A percentile compares a stretch with the other conserved stretches of the same genome.
phyloP scores from a whole-genome alignment of 2,329 filamentous ascomycete species.

The Fusarium graminum region DNA sequence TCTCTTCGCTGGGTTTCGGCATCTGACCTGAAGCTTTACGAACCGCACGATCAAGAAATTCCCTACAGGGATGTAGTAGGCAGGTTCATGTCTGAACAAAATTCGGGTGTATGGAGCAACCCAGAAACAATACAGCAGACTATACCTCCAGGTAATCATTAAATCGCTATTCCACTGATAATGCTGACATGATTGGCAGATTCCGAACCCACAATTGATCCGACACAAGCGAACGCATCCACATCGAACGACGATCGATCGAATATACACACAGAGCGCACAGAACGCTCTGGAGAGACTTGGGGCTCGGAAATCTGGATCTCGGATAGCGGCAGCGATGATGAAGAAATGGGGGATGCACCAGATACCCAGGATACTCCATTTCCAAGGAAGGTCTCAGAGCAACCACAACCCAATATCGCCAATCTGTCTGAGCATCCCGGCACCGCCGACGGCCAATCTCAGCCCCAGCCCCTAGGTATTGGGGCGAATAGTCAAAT shows the following conservation, averaged over 20 bases:
- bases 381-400: background rate
- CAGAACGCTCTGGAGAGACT: background rate
- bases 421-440: background rate
- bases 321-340: background rate
- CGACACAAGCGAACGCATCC: background rate
- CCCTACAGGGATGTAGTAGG: background rate
- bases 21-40: background rate
- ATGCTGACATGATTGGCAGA: background rate
- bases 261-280: background rate
- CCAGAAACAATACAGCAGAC: background rate
- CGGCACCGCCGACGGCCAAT: background rate
- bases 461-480: background rate
- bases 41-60: background rate
- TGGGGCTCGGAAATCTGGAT: background rate
- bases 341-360: background rate
- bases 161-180: background rate
- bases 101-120: background rate
- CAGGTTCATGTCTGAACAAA: background rate
- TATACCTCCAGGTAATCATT: background rate
- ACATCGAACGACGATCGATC: background rate
- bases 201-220: background rate
- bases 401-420: background rate
- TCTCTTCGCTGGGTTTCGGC: constrained; percentile 15
- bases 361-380: background rate
- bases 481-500: rapidly evolving